Evolutionary conservation across 257 asterid genomes (phyloP).

Genomic region (Paraleonurus japonicus): DNA sequence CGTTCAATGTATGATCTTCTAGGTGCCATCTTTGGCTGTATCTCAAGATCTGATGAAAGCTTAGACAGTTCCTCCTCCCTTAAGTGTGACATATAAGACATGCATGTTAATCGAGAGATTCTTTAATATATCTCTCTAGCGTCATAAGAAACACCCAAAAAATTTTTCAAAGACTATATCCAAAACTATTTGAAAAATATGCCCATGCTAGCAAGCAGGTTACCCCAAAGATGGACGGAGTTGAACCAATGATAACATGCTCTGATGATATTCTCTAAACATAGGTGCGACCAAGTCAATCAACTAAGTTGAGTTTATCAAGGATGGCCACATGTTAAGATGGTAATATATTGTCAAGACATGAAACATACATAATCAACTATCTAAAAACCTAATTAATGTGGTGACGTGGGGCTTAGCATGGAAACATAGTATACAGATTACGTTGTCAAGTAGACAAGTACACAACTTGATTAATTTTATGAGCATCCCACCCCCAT

Average conservation of each 20-base stretch:
- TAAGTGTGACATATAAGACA: constrained; percentile 18
- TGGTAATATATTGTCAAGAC: neutral
- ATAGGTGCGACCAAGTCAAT: neutral
- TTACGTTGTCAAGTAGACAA: neutral
- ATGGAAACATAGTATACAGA: neutral
- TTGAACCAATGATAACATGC: neutral
- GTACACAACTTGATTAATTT: neutral
- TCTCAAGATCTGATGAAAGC: constrained; percentile 55
- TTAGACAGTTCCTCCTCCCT: constrained; percentile 60
- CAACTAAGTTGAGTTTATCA: neutral
- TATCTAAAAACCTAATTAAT: neutral
- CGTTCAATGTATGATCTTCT: constrained; percentile 61
- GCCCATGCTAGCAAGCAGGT: constrained; percentile 12
- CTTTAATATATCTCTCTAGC: neutral
- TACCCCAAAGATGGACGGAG: neutral
- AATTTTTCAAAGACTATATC: neutral
- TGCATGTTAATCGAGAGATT: constrained; percentile 3
- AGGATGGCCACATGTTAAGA: neutral
- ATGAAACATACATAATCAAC: neutral
- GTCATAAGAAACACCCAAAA: constrained; percentile 10
- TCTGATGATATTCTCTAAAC: neutral
- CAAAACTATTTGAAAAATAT: neutral
- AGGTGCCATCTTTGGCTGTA: constrained; percentile 52
- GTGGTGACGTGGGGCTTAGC: neutral
- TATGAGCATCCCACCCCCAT: neutral